Conservation (phyloP, 352 stramenopile genomes). For the Phytopythium ostracodes region DNA sequence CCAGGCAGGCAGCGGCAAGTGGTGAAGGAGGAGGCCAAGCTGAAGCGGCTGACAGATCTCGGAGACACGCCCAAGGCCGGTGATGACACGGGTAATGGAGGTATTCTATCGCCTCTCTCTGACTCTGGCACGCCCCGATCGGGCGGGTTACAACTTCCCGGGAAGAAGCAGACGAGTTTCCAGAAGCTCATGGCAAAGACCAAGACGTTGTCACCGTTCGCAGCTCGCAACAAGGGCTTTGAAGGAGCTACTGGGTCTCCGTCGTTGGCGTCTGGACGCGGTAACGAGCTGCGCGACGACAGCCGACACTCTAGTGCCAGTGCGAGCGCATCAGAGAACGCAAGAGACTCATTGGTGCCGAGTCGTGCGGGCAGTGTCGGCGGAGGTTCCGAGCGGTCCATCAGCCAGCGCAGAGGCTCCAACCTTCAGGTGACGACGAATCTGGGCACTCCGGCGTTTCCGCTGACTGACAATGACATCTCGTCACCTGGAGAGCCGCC, state of each 20-base stretch:
- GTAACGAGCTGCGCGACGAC: neutral
- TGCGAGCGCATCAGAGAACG: neutral
- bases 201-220: slow-evolving; percentile 58
- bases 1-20: neutral
- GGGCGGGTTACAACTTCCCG: slow-evolving; percentile 2
- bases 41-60: slow-evolving; percentile 18
- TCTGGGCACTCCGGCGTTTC: neutral
- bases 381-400: neutral
- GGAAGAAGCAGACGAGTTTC: slow-evolving; percentile 47
- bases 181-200: slow-evolving; percentile 68
- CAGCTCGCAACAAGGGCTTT: slow-evolving; percentile 6
- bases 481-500: slow-evolving; percentile 1
- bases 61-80: slow-evolving; percentile 6
- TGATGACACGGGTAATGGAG: slow-evolving; percentile 9
- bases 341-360: neutral
- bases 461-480: neutral
- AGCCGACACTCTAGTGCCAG: slow-evolving; percentile 1
- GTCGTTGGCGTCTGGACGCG: neutral
- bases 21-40: slow-evolving; percentile 13
- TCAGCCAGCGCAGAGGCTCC: slow-evolving; percentile 6
- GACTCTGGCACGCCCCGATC: slow-evolving; percentile 14
- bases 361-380: neutral
- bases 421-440: slow-evolving; percentile 8
- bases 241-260: neutral
- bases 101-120: slow-evolving; percentile 7